These are phyloP conservation scores for Helichrysum umbraculigerum DNA, from an alignment of 129 eudicot species.

Conservation along the genomic window DNA sequence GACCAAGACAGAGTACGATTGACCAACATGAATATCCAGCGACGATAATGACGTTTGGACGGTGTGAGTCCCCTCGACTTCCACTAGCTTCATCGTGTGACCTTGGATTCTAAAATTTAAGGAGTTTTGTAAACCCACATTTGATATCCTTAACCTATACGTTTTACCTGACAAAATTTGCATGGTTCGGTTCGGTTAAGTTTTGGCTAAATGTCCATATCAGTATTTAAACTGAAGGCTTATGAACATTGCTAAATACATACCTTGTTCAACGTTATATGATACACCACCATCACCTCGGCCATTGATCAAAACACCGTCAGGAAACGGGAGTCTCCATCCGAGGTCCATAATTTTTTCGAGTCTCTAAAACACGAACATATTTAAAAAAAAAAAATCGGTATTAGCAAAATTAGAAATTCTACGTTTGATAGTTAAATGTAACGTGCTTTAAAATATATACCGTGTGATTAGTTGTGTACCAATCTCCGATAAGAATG, in stretches of 20 bases:
- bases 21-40: slow-evolving; percentile 84
- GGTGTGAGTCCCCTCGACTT: slow-evolving; percentile 91
- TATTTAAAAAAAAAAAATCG: neutral
- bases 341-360: slow-evolving; percentile 54
- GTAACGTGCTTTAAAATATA: neutral
- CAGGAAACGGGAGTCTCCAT: slow-evolving; percentile 51
- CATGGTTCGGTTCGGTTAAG: neutral
- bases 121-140: slow-evolving; percentile 76
- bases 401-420: neutral
- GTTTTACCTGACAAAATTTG: slow-evolving; percentile 56
- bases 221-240: neutral
- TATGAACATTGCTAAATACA: neutral
- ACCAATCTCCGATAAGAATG: slow-evolving; percentile 85
- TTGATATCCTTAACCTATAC: slow-evolving; percentile 82
- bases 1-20: slow-evolving; percentile 78
- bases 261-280: slow-evolving; percentile 70
- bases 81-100: slow-evolving; percentile 76
- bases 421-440: neutral
- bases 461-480: slow-evolving; percentile 64
- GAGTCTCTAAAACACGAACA: slow-evolving; percentile 41
- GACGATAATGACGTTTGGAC: slow-evolving; percentile 53
- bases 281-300: slow-evolving; percentile 50
- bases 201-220: neutral
- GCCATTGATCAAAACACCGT: slow-evolving; percentile 77
- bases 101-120: slow-evolving; percentile 67